phyloP scores from a whole-genome alignment of 352 stramenopile genomes.

The Globisporangium barbulae region DNA sequence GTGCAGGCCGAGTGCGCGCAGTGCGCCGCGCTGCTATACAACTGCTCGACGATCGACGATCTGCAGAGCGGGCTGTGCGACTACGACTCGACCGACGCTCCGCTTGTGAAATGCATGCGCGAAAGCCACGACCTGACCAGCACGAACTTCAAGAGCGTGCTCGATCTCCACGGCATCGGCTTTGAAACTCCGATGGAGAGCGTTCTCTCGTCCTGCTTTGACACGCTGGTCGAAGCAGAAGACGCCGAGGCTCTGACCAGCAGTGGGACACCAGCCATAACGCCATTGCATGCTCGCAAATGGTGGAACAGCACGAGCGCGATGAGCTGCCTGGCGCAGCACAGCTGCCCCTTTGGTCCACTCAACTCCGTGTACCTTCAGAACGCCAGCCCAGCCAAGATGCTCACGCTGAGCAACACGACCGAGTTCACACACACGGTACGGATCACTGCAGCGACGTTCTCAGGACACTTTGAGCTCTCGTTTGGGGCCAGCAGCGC shows the following conservation, averaged over 20 bases:
- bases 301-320: conserved; percentile 17
- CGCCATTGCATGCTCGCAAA: neutral
- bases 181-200: neutral
- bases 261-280: neutral
- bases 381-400: neutral
- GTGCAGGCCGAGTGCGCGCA: neutral
- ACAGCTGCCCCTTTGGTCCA: conserved; percentile 23
- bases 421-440: conserved; percentile 8
- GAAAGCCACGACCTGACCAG: neutral
- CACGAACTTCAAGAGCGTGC: neutral
- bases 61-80: conserved; percentile 6
- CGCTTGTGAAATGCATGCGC: conserved; percentile 10
- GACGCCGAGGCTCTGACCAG: neutral
- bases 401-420: conserved; percentile 16
- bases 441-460: neutral
- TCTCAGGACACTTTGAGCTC: conserved; percentile 19
- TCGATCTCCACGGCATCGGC: neutral
- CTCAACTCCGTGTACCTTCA: conserved; percentile 8
- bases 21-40: conserved; percentile 12
- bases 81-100: conserved; percentile 6
- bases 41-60: conserved; percentile 14
- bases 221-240: neutral
- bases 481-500: conserved; percentile 1
- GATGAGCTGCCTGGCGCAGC: conserved; percentile 17
- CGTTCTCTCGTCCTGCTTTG: conserved; percentile 5